phyloP scores from a whole-genome alignment of 2,329 filamentous ascomycete genomes.

The Mycosphaerelloides madeirae region DNA sequence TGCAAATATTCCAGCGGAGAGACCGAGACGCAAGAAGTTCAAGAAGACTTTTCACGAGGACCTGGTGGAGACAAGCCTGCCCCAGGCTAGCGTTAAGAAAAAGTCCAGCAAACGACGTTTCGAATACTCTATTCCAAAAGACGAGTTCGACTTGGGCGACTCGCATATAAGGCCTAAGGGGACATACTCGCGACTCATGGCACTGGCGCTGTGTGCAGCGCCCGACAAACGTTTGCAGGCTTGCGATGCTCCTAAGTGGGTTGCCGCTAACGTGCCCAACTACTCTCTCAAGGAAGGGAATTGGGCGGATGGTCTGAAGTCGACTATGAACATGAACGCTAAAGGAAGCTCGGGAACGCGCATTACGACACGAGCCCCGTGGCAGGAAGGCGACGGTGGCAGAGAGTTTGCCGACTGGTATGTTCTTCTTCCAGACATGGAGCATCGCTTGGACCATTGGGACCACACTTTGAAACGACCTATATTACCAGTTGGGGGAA shows the following conservation, averaged over 20 bases:
- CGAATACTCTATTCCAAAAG: not conserved
- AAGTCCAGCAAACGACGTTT: not conserved
- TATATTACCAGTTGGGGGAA: not conserved
- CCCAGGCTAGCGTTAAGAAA: not conserved
- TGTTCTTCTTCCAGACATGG: constrained; percentile 18
- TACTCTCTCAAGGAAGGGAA: constrained; percentile 14
- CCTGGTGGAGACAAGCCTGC: too few species aligned
- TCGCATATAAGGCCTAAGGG: constrained; percentile 17
- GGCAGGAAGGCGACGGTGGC: constrained; percentile 4
- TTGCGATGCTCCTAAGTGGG: constrained; percentile 23
- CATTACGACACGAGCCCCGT: not conserved
- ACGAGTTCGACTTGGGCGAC: constrained; percentile 18
- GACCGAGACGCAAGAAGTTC: too few species aligned
- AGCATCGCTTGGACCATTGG: constrained; percentile 22
- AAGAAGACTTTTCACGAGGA: too few species aligned
- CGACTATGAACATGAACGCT: constrained; percentile 14
- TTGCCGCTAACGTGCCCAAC: constrained; percentile 25
- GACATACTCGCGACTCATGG: constrained; percentile 22
- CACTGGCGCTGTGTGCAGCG: constrained; percentile 28
- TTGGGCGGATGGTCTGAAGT: constrained; percentile 16
- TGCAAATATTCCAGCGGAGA: too few species aligned
- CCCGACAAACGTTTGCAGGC: constrained; percentile 19
- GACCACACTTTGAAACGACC: constrained; percentile 20
- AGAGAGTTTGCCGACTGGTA: constrained; percentile 10
- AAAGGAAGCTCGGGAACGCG: constrained; percentile 6